Percentiles rank a stretch among this genome's conserved stretches.
These are phyloP conservation scores for Paragyromitra xinjiangensis DNA, from an alignment of 495 filamentous ascomycete genomes.

Conservation along the genomic window DNA sequence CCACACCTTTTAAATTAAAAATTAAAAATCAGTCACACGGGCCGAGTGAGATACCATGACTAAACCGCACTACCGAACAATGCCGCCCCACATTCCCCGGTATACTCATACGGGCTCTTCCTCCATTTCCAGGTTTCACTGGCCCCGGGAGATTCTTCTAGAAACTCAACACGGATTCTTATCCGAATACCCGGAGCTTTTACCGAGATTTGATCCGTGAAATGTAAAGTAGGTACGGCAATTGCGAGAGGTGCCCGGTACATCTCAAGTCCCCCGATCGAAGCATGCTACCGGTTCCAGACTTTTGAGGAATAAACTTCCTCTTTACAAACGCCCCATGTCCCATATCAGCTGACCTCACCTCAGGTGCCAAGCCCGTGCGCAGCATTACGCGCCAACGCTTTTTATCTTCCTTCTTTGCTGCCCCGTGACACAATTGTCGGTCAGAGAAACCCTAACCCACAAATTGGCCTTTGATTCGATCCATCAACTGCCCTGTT, in stretches of 20 bases:
- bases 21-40: not conserved
- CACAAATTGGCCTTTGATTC: not conserved
- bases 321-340: not conserved
- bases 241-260: conserved; percentile 4
- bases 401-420: not conserved
- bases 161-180: conserved; percentile 10
- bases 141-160: conserved; percentile 23
- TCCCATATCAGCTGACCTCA: conserved; percentile 28
- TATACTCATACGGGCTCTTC: not conserved
- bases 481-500: conserved; percentile 1
- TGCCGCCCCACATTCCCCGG: not conserved
- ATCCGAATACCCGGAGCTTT: conserved; percentile 34
- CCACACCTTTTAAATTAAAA: not conserved
- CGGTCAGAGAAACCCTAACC: conserved; percentile 11
- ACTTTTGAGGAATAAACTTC: not conserved
- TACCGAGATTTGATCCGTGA: conserved; percentile 35
- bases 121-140: not conserved
- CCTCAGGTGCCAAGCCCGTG: conserved; percentile 19
- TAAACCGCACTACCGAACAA: not conserved
- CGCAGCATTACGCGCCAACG: not conserved
- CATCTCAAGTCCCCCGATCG: conserved; percentile 28
- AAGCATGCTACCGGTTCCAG: conserved; percentile 10
- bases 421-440: not conserved
- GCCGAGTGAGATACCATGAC: conserved; percentile 24
- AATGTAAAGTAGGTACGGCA: not conserved